phyloP scores from a whole-genome alignment of 441 rosid genomes.

The Pelargonium australe region DNA sequence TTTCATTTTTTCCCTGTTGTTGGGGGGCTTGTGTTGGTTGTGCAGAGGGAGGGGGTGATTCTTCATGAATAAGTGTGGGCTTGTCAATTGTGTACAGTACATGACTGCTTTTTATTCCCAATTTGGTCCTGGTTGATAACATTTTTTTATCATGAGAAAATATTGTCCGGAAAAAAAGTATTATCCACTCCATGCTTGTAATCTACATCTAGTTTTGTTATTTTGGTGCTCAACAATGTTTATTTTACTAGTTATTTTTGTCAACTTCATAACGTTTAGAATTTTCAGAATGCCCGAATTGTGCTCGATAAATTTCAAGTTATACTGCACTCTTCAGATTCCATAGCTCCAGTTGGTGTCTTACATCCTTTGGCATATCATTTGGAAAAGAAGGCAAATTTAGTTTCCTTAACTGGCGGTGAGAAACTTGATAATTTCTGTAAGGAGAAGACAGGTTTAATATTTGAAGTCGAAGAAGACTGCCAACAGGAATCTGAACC shows the following conservation, averaged over 20 bases:
- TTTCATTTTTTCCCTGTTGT: constrained; percentile 2
- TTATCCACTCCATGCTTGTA: neutral
- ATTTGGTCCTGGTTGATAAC: neutral
- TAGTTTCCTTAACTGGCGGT: constrained; percentile 20
- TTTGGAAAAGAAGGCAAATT: constrained; percentile 51
- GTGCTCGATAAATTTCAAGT: constrained; percentile 71
- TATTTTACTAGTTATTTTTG: constrained; percentile 6
- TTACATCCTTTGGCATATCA: constrained; percentile 73
- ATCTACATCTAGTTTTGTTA: neutral
- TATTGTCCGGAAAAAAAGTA: neutral
- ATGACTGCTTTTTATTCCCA: neutral
- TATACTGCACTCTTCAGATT: constrained; percentile 69
- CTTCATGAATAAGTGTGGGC: constrained; percentile 1
- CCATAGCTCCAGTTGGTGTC: constrained; percentile 90
- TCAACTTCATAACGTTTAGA: constrained; percentile 24
- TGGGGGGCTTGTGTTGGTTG: neutral
- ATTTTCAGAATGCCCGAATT: constrained; percentile 68
- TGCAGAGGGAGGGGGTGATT: neutral
- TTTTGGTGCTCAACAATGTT: neutral
- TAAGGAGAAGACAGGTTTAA: constrained; percentile 36
- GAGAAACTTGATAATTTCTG: constrained; percentile 19
- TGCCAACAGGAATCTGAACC: constrained; percentile 29
- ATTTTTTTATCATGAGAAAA: neutral
- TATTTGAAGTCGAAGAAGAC: constrained; percentile 60
- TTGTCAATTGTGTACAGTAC: neutral